phyloP scores from a whole-genome alignment of 1,139 yeast species.

The Blastobotrys illinoisensis region DNA sequence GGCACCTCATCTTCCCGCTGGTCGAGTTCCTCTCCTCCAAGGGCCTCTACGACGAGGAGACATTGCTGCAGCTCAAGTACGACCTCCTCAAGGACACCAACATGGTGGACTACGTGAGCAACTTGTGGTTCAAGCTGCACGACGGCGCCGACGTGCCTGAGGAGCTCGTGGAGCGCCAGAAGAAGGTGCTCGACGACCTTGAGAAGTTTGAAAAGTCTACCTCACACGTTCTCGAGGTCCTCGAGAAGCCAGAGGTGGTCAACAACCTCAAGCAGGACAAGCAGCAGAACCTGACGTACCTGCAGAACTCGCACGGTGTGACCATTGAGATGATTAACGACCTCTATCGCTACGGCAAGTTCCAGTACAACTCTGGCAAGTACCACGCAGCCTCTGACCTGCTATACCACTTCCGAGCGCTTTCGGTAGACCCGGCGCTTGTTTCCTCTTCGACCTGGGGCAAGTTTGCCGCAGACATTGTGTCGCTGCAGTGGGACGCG shows the following conservation, averaged over 20 bases:
- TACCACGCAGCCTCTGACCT: conserved; percentile 53
- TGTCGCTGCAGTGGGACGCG: conserved; percentile 46
- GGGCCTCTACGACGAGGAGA: conserved; percentile 41
- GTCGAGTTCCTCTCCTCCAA: conserved; percentile 44
- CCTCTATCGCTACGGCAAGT: conserved; percentile 51
- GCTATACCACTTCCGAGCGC: conserved; percentile 48
- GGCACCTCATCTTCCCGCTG: conserved; percentile 51
- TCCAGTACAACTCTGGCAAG: conserved; percentile 56
- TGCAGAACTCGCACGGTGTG: conserved; percentile 41
- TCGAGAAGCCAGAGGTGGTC: conserved; percentile 45
- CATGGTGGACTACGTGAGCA: conserved; percentile 46
- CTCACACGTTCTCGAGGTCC: conserved; percentile 41
- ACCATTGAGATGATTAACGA: conserved; percentile 46
- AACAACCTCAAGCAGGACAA: conserved; percentile 49
- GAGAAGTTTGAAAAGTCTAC: conserved; percentile 41
- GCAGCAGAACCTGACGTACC: conserved; percentile 42
- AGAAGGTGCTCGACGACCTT: conserved; percentile 37
- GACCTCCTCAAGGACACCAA: conserved; percentile 50
- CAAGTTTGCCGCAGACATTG: conserved; percentile 51
- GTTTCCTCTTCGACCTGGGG: conserved; percentile 61
- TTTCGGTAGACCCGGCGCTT: conserved; percentile 46
- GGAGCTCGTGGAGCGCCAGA: conserved; percentile 38
- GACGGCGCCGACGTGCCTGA: conserved; percentile 38
- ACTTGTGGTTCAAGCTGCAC: conserved; percentile 39
- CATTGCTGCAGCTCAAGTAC: conserved; percentile 43